Percentiles rank a stretch among this genome's conserved stretches.
phyloP scores from a whole-genome alignment of 1,284 basidiomycete genomes.

The Melanopsichium pennsylvanicum region DNA sequence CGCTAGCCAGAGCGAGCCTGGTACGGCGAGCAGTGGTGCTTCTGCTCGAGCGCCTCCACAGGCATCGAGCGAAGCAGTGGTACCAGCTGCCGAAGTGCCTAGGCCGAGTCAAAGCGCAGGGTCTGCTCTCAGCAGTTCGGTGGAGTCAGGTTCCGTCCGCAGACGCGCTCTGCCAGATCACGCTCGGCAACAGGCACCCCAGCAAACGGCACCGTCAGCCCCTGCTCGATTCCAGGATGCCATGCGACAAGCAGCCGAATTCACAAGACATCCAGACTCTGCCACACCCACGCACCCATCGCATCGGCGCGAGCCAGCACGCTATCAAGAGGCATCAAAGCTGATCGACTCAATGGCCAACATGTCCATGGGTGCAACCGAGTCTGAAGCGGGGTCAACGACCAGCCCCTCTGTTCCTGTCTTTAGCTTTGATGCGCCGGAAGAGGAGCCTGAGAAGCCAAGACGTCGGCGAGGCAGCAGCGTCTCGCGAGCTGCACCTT shows the following conservation, averaged over 20 bases:
- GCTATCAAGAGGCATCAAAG: slow-evolving; percentile 13
- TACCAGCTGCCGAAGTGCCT: background rate
- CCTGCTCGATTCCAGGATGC: slow-evolving; percentile 26
- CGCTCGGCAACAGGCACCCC: background rate
- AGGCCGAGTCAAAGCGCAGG: slow-evolving; percentile 31
- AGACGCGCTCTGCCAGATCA: background rate
- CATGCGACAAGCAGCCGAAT: background rate
- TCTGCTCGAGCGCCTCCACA: background rate
- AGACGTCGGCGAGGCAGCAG: slow-evolving; percentile 48
- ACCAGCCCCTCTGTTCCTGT: slow-evolving; percentile 8
- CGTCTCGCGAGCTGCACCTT: slow-evolving; percentile 25
- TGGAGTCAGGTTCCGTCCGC: slow-evolving; percentile 2
- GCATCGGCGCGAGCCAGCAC: slow-evolving; percentile 20
- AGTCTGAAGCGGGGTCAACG: background rate
- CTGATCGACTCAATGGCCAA: slow-evolving; percentile 24
- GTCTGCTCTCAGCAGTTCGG: slow-evolving; percentile 4
- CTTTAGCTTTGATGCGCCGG: slow-evolving; percentile 28
- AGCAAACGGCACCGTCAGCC: slow-evolving; percentile 3
- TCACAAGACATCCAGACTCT: background rate
- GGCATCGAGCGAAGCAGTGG: background rate
- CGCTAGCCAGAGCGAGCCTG: slow-evolving; percentile 39
- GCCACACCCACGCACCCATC: background rate
- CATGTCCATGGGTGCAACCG: slow-evolving; percentile 22
- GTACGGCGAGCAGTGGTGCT: slow-evolving; percentile 4
- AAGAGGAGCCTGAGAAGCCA: slow-evolving; percentile 36